Conservation (phyloP, 116 monocot genomes). For the Papilionanthe hybrid region DNA sequence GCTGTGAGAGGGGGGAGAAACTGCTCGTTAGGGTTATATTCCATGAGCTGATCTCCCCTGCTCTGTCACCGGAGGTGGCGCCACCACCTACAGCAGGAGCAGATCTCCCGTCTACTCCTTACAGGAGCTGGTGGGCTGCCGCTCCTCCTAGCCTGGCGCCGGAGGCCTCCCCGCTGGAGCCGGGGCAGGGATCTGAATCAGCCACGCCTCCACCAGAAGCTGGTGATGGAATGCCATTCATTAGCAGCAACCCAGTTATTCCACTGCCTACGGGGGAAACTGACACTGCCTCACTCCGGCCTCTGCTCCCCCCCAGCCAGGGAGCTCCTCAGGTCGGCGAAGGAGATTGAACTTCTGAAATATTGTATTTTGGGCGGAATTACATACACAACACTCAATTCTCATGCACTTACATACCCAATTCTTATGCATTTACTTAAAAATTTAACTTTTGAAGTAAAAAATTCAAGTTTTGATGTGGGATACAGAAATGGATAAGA, state of each 20-base stretch:
- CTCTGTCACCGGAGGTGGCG: conserved; percentile 4
- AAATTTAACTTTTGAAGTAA: no score
- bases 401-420: no score
- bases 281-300: conserved; percentile 38
- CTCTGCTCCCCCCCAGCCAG: conserved; percentile 29
- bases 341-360: no score
- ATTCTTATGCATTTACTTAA: no score
- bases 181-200: not conserved
- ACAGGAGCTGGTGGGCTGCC: conserved; percentile 10
- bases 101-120: conserved; percentile 11
- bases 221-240: conserved; percentile 33
- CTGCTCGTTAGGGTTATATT: conserved; percentile 16
- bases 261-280: conserved; percentile 51
- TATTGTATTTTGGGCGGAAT: no score
- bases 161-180: not conserved
- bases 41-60: conserved; percentile 8
- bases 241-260: conserved; percentile 63
- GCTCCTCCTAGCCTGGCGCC: conserved; percentile 11
- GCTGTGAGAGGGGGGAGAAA: conserved; percentile 3
- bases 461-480: no score
- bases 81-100: conserved; percentile 44
- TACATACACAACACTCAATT: no score
- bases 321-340: not conserved
- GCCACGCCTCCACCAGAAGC: not conserved
- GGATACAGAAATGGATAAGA: no score